A percentile compares a stretch with the other conserved stretches of the same genome.
These are phyloP conservation scores for Cercospora sp. DNA, from an alignment of 2,329 filamentous ascomycete species.

Conservation along the genomic window DNA sequence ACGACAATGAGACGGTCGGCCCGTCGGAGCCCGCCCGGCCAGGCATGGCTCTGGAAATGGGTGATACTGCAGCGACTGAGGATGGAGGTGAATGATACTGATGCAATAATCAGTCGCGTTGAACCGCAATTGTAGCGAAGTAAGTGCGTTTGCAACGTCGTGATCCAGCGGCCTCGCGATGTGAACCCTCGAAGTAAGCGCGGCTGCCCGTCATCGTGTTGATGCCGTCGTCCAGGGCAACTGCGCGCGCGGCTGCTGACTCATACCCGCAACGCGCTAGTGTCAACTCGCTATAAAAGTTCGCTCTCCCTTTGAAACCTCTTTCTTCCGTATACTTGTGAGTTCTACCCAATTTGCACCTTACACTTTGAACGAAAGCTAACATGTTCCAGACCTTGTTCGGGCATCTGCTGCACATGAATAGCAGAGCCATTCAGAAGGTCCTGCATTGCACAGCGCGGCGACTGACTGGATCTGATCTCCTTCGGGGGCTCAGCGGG, in stretches of 20 bases:
- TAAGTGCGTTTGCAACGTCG: constrained; percentile 12
- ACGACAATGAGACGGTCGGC: constrained; percentile 41
- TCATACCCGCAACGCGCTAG: neutral
- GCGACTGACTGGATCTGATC: constrained; percentile 7
- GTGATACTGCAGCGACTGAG: constrained; percentile 7
- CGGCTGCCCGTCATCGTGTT: neutral
- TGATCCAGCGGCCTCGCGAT: neutral
- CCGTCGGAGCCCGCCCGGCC: constrained; percentile 37
- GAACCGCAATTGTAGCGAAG: constrained; percentile 12
- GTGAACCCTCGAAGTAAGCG: neutral
- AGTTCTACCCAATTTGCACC: no score
- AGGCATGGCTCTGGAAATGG: constrained; percentile 32
- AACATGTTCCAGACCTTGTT: neutral
- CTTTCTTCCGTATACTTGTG: neutral
- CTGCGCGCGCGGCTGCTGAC: neutral
- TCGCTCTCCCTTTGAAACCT: neutral
- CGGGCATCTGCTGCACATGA: neutral
- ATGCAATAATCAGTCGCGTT: neutral
- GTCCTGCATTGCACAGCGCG: constrained; percentile 16
- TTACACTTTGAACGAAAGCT: no score
- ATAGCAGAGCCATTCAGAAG: neutral
- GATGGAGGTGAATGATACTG: neutral
- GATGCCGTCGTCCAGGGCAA: neutral
- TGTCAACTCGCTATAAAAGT: neutral
- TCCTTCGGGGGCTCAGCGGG: constrained; percentile 14